A percentile compares a stretch with the other conserved stretches of the same genome.
Evolutionary conservation across 441 rosid genomes (phyloP).

Genomic region (Lepidium campestre): DNA sequence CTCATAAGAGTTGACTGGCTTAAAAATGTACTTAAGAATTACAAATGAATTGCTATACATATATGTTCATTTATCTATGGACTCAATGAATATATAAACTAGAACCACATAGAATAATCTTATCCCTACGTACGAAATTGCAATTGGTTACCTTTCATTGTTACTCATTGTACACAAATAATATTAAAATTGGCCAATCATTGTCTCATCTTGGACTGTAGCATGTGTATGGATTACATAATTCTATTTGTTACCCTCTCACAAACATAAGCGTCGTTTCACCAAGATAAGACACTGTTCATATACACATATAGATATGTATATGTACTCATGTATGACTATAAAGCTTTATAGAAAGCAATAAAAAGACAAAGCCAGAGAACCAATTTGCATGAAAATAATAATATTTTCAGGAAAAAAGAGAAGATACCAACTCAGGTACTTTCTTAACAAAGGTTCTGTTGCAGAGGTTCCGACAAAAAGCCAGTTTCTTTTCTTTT

Average conservation of each 20-base stretch:
- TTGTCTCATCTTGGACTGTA: constrained; percentile 12
- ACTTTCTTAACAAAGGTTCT: constrained; percentile 14
- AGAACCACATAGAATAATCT: constrained; percentile 3
- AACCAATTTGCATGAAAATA: constrained; percentile 12
- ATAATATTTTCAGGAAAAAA: not conserved
- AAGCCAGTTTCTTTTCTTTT: constrained; percentile 16
- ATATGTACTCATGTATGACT: not conserved
- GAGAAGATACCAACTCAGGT: not conserved
- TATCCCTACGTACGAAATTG: not conserved
- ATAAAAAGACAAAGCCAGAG: not conserved
- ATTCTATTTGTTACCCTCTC: constrained; percentile 16
- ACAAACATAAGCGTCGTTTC: constrained; percentile 3
- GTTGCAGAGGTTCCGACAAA: constrained; percentile 31
- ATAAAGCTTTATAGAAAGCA: not conserved
- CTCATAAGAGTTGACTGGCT: not conserved
- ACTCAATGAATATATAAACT: not conserved
- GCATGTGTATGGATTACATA: constrained; percentile 19
- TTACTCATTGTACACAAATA: not conserved
- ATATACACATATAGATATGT: not conserved
- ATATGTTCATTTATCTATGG: not conserved
- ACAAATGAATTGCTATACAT: not conserved
- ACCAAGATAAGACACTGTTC: not conserved
- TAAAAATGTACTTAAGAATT: not conserved
- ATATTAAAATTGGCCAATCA: constrained; percentile 18
- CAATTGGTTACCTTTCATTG: not conserved